A percentile compares a stretch with the other conserved stretches of the same genome.
Evolutionary conservation across 2,329 filamentous ascomycete species (phyloP).

Genomic region (Verruconis gallopava): DNA sequence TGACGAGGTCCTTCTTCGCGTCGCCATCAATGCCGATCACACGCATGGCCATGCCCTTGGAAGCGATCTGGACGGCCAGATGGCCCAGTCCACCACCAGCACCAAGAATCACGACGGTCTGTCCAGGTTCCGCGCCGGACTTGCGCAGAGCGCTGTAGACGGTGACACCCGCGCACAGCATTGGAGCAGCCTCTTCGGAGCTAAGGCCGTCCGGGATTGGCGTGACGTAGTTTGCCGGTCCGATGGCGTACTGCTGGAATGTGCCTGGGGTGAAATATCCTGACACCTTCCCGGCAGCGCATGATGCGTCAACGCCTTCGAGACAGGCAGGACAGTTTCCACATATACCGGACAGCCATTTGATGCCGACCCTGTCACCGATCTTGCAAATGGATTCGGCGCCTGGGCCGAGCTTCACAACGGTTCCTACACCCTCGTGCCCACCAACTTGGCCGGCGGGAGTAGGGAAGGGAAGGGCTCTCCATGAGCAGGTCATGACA

Average conservation of each 20-base stretch:
- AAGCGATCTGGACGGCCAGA: slow-evolving; percentile 47
- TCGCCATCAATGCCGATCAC: slow-evolving; percentile 54
- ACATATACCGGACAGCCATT: slow-evolving; percentile 50
- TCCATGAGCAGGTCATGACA: slow-evolving; percentile 39
- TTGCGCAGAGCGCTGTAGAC: slow-evolving; percentile 54
- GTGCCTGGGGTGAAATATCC: slow-evolving; percentile 59
- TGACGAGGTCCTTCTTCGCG: slow-evolving; percentile 49
- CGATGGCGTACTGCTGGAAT: slow-evolving; percentile 57
- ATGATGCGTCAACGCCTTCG: slow-evolving; percentile 41
- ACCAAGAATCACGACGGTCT: slow-evolving; percentile 45
- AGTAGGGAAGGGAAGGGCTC: slow-evolving; percentile 44
- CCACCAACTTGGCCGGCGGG: slow-evolving; percentile 52
- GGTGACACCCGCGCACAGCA: slow-evolving; percentile 56
- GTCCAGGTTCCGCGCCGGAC: slow-evolving; percentile 43
- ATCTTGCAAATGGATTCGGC: slow-evolving; percentile 46
- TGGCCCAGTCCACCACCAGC: slow-evolving; percentile 54
- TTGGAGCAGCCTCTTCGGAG: slow-evolving; percentile 49
- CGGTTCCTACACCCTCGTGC: slow-evolving; percentile 53
- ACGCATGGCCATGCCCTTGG: slow-evolving; percentile 47
- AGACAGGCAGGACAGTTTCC: slow-evolving; percentile 41
- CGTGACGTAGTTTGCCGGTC: slow-evolving; percentile 54
- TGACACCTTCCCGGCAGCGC: slow-evolving; percentile 41
- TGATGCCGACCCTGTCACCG: slow-evolving; percentile 58
- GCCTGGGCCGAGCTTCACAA: slow-evolving; percentile 52
- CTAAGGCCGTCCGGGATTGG: slow-evolving; percentile 50